Conservation (phyloP, 345 rosid species). For the Salix koriyanagi region DNA sequence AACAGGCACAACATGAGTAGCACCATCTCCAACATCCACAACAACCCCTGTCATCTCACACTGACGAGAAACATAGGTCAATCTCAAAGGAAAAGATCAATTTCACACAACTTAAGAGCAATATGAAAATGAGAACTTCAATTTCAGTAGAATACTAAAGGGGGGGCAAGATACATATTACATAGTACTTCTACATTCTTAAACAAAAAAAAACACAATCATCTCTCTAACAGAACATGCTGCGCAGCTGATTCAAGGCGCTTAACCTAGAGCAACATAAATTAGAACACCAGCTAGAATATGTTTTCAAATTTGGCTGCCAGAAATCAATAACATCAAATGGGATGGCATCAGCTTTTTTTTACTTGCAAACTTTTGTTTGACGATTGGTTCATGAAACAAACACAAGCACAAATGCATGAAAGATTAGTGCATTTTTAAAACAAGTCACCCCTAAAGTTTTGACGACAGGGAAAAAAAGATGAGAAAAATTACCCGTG, state of each 20-base stretch:
- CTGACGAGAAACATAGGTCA: conserved; percentile 53
- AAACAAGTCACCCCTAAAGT: not conserved
- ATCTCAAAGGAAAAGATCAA: conserved; percentile 22
- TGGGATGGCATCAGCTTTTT: not conserved
- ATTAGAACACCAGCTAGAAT: not conserved
- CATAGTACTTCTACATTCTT: not conserved
- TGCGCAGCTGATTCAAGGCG: not conserved
- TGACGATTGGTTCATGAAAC: not conserved
- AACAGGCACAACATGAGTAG: conserved; percentile 89
- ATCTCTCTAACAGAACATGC: not conserved
- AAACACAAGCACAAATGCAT: not conserved
- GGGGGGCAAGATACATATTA: not conserved
- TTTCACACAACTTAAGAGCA: not conserved
- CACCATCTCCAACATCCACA: conserved; percentile 97
- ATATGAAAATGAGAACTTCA: not conserved
- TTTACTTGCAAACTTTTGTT: not conserved
- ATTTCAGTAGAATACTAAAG: not conserved
- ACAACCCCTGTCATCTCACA: conserved; percentile 99
- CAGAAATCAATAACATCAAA: not conserved
- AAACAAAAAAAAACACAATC: not conserved
- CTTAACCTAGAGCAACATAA: not conserved
- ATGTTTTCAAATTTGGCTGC: not conserved
- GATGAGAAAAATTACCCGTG: not conserved
- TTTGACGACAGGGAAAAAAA: not conserved
- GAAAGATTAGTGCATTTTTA: not conserved